Evolutionary conservation across 2,329 filamentous ascomycete species (phyloP), one percentile per base, ranked within the genome.

Genomic region (Exophiala bonariae): DNA sequence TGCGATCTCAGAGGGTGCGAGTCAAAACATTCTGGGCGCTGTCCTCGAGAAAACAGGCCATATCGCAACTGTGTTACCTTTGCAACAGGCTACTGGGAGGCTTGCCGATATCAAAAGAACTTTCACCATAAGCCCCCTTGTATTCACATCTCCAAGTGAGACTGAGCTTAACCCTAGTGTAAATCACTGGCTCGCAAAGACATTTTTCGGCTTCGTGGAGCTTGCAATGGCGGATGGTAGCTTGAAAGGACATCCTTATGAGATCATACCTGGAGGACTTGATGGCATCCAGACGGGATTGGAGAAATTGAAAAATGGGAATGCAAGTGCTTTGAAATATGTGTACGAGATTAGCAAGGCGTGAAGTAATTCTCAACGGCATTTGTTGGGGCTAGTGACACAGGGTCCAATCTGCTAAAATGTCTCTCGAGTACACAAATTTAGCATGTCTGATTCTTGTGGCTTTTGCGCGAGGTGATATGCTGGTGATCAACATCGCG

Each of bases 281-380:
- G 68, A 61, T 3, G 79, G 80, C 1, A 61, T 83, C 2, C 65
- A 81, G 57, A 63, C 59, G 30, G 81, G 67, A 1, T 58, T 86
- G 62, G 62, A 62, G 55, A 75, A 79, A 49, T 61, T 86, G 59
- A 78, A 75, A 61, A 71, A 69, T 20, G 82, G 82, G 0, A 80
- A 78, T 62, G 80, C 77, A 20, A 82, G 77, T 58, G 82, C 73
- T 2, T 70, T 79, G 1, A 86, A 86, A 66, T 85, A 83, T 67
- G 76, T 86, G 1, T 79, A 80, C n/a, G n/a, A n/a, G n/a, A n/a
- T n/a, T n/a, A n/a, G n/a, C n/a, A n/a, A n/a, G n/a, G n/a, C n/a
- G n/a, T n/a, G n/a, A n/a, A n/a, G n/a, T n/a, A n/a, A n/a, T n/a
- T n/a, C n/a, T n/a, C n/a, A n/a, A n/a, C n/a, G n/a, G n/a, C n/a